These are phyloP conservation scores for Schwanniomyces yamadae DNA, from an alignment of 805 yeast genomes.

Conservation along the genomic window DNA sequence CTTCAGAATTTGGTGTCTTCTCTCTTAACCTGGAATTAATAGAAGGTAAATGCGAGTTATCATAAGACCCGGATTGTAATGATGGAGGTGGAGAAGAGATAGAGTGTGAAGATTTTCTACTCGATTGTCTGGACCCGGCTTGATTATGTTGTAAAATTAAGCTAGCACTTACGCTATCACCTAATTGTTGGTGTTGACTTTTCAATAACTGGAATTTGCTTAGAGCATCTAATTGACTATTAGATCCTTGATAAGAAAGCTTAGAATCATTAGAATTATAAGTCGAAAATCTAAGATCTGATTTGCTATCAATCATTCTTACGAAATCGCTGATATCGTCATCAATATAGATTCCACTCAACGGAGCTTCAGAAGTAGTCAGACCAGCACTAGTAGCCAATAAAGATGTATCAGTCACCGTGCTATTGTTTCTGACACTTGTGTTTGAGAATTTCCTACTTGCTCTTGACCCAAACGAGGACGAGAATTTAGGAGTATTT, in stretches of 20 bases:
- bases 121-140: constrained; percentile 18
- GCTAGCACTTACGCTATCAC: constrained; percentile 57
- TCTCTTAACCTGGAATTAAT: constrained; percentile 32
- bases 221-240: constrained; percentile 44
- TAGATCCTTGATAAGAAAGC: constrained; percentile 14
- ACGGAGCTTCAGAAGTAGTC: constrained; percentile 32
- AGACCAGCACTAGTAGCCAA: constrained; percentile 38
- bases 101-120: constrained; percentile 33
- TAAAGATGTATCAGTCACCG: constrained; percentile 22
- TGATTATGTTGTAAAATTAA: constrained; percentile 30
- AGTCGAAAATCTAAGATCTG: constrained; percentile 43
- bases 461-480: constrained; percentile 69
- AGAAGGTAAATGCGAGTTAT: constrained; percentile 29
- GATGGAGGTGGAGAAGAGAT: constrained; percentile 19
- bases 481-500: constrained; percentile 59
- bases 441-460: constrained; percentile 48
- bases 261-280: constrained; percentile 14
- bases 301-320: constrained; percentile 63
- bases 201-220: constrained; percentile 52
- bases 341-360: constrained; percentile 47
- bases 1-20: constrained; percentile 10
- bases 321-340: constrained; percentile 72
- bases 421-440: constrained; percentile 26
- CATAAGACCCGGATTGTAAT: constrained; percentile 23
- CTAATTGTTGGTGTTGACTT: constrained; percentile 51